Percentiles rank a stretch among this genome's conserved stretches.
Evolutionary conservation across 345 rosid species (phyloP).

Genomic region (Hypericum perforatum): DNA sequence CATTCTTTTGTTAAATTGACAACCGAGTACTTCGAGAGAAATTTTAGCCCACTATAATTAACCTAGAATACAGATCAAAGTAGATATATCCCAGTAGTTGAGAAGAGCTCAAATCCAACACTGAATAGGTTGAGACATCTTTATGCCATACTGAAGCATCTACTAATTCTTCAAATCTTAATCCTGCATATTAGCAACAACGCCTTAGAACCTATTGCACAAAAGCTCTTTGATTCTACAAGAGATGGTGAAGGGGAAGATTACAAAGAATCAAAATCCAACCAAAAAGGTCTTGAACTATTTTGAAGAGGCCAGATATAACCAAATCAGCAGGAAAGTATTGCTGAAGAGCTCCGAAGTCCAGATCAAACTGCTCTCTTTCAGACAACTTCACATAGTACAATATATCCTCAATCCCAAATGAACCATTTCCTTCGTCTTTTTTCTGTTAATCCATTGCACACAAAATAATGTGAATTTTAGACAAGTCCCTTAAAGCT

Average conservation of each 20-base stretch:
- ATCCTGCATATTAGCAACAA: slow-evolving; percentile 36
- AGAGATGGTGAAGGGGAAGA: too few species aligned
- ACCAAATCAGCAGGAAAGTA: slow-evolving; percentile 81
- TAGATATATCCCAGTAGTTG: slow-evolving; percentile 84
- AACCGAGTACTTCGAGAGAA: neutral
- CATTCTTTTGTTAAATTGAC: slow-evolving; percentile 10
- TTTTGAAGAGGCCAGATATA: slow-evolving; percentile 77
- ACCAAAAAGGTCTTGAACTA: slow-evolving; percentile 90
- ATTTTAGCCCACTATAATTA: slow-evolving; percentile 8
- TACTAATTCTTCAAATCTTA: slow-evolving; percentile 64
- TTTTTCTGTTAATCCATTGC: slow-evolving; percentile 43
- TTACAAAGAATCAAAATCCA: too few species aligned
- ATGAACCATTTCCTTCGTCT: slow-evolving; percentile 81
- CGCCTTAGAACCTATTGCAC: neutral
- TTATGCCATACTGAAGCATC: slow-evolving; percentile 66
- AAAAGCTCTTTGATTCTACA: too few species aligned
- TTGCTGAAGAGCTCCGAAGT: slow-evolving; percentile 63
- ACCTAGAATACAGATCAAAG: slow-evolving; percentile 81
- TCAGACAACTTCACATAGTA: slow-evolving; percentile 76
- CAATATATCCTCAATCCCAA: slow-evolving; percentile 75
- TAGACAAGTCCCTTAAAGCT: slow-evolving; percentile 7
- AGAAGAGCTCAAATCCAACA: slow-evolving; percentile 64
- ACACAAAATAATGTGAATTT: slow-evolving; percentile 11
- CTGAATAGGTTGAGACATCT: slow-evolving; percentile 64
- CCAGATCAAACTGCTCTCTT: slow-evolving; percentile 71